Evolutionary conservation across 257 asterid genomes (phyloP), one percentile per base, ranked within the genome.

Genomic region (Penstemon eatonii): DNA sequence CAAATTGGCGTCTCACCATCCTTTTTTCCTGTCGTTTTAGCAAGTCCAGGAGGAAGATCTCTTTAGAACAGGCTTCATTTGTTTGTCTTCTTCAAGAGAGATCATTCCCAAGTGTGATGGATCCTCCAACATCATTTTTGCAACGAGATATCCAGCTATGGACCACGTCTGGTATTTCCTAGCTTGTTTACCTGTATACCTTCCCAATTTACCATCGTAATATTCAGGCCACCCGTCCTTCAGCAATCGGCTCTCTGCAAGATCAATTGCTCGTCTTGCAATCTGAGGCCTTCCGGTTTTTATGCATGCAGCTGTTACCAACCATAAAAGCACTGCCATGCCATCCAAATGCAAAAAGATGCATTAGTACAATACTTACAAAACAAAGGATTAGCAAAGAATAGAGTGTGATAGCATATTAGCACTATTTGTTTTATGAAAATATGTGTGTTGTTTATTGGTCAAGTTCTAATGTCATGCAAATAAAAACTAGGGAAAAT

Each of bases 281-380:
- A 83, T 80, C 61, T 83, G 87, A 25, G 83, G 85, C 46, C 33
- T 25, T 18, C 96, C 96, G 4, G 91, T 84, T 74, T 89, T 89
- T 71, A 89, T 89, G 78, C 94, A 86, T n/a, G 96, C 96, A 13
- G 96, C 96, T 67, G 94, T 86, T 54, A 89, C 83, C 78, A 89
- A 2, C 96, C 96, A 89, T 53, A 89, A 63, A 38, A 89, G 91
- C 70, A 89, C 96, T 89, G 87, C 57, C 18, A 62, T 54, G 25
- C 25, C 33, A 25, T 25, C 46, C 5, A 66, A 42, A 81, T 47
- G 70, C 70, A 71, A 70, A 70, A 44, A 7, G 55, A 39, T 4
- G 56, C 10, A 36, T 38, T 15, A 49, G 63, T 5, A 25, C 33
- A 1, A 25, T 25, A 25, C 33, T 25, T 1, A 1, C 2, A 25